Evolutionary conservation across 108 stramenopile genomes (phyloP), one percentile per base, ranked within the genome.

Genomic region (Halocafeteria seosinensis): DNA sequence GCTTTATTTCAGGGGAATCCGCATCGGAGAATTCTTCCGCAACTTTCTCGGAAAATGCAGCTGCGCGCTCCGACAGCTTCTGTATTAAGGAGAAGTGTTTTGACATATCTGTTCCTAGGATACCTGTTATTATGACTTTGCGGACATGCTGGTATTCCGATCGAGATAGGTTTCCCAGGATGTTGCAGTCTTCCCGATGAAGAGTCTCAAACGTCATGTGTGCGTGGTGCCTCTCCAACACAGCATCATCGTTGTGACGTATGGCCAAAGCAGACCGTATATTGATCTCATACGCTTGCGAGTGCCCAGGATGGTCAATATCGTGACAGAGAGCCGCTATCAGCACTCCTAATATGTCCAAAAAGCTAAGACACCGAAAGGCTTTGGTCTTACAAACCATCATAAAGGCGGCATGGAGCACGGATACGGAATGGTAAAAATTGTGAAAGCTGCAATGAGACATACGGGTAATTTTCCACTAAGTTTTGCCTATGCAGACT

Each of bases 291-390:
- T 81, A 84, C 27, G 74, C 47, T 64, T 81, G 80, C 50, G 77
- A 77, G 36, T 61, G 68, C 8, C 84, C 84, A 38, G 81, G 81
- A 74, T 84, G 84, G 37, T 81, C 84, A 24, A 81, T 57, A 72
- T 84, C 83, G 71, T 84, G 83, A 26, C 72, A 76, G 38, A 81
- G 63, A 0, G 76, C 73, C 5, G 67, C 77, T 38, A 84, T 55
- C 11, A 80, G 50, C 3, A 78, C 53, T 25, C 38, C 62, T 58
- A 78, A 74, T 29, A 74, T 42, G 37, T 79, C 73, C 38, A 32
- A 37, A 25, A 52, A 13, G 6, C 21, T 67, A 9, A 83, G 68
- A 38, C 51, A 64, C 25, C 70, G 34, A 59, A 70, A 67, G 1
- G 71, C 72, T 6, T 11, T 33, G 34, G 57, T 59, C 5, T 1